phyloP scores from a whole-genome alignment of 2,329 filamentous ascomycete genomes.

The Didymella exigua region DNA sequence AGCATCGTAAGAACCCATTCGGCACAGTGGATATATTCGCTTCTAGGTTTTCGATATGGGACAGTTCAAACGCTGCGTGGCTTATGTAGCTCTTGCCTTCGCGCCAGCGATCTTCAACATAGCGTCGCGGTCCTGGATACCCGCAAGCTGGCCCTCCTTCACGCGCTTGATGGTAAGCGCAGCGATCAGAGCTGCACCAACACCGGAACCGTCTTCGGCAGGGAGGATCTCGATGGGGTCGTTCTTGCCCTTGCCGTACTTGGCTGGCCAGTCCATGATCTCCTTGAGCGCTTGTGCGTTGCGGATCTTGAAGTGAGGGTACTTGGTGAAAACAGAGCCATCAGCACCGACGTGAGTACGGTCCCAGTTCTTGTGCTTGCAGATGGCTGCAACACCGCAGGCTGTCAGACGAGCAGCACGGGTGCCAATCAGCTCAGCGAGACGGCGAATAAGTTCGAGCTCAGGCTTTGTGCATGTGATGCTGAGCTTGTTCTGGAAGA shows the following conservation, averaged over 20 bases:
- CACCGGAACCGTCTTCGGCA: conserved; percentile 94
- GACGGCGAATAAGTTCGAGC: conserved; percentile 84
- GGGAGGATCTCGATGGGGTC: conserved; percentile 85
- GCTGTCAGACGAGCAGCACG: conserved; percentile 90
- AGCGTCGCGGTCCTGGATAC: conserved; percentile 59
- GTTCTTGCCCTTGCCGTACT: conserved; percentile 67
- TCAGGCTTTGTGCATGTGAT: conserved; percentile 76
- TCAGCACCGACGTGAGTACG: conserved; percentile 94
- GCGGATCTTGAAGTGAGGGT: conserved; percentile 95
- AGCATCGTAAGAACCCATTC: background rate
- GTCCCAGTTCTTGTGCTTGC: conserved; percentile 91
- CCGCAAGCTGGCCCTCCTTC: conserved; percentile 63
- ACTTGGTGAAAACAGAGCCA: conserved; percentile 98
- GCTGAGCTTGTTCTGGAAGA: conserved; percentile 77
- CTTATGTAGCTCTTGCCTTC: conserved; percentile 12
- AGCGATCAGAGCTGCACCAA: conserved; percentile 95
- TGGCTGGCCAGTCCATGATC: conserved; percentile 90
- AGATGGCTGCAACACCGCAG: conserved; percentile 94
- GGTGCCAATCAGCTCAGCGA: conserved; percentile 93
- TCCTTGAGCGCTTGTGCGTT: conserved; percentile 89
- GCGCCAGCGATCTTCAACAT: conserved; percentile 47
- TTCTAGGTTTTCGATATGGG: conserved; percentile 3
- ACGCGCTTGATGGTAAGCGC: conserved; percentile 68
- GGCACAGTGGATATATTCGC: background rate
- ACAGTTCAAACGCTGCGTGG: background rate